These are phyloP conservation scores for Dimocarpus longan DNA, from an alignment of 345 rosid species.

Conservation along the genomic window DNA sequence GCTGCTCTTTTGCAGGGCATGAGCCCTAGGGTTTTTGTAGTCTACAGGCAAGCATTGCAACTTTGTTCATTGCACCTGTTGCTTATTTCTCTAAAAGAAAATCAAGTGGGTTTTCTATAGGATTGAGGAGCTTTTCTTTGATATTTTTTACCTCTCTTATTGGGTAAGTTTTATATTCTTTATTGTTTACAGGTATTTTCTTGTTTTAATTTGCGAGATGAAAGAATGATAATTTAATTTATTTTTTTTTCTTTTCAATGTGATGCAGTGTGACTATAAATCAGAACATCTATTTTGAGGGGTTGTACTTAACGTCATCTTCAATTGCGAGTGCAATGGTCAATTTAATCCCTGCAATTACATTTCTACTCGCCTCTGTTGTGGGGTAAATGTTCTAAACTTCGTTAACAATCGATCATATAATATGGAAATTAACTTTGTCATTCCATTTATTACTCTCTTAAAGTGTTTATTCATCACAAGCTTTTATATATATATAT, in stretches of 20 bases:
- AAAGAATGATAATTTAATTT: no score
- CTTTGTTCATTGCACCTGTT: slow-evolving; percentile 38
- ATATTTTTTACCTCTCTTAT: slow-evolving; percentile 42
- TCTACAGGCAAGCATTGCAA: slow-evolving; percentile 49
- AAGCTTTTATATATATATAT: no score
- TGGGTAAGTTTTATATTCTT: slow-evolving; percentile 30
- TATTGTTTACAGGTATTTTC: neutral
- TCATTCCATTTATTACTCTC: neutral
- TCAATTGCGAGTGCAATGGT: slow-evolving; percentile 44
- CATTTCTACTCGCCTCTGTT: slow-evolving; percentile 39
- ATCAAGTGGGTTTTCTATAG: slow-evolving; percentile 29
- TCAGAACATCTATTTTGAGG: slow-evolving; percentile 44
- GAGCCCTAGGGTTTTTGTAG: slow-evolving; percentile 46
- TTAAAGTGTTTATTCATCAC: no score
- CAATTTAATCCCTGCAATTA: slow-evolving; percentile 47
- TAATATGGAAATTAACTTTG: neutral
- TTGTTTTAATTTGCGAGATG: no score
- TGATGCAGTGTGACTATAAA: slow-evolving; percentile 38
- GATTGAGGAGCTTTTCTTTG: slow-evolving; percentile 37
- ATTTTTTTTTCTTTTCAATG: neutral
- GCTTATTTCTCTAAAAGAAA: slow-evolving; percentile 37
- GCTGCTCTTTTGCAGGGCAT: slow-evolving; percentile 44
- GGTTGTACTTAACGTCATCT: slow-evolving; percentile 46
- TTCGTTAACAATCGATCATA: neutral
- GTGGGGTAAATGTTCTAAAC: slow-evolving; percentile 32